Evolutionary conservation across 192 early-diverging fungal genomes (phyloP).

Genomic region (Rhizophagus prolifer): DNA sequence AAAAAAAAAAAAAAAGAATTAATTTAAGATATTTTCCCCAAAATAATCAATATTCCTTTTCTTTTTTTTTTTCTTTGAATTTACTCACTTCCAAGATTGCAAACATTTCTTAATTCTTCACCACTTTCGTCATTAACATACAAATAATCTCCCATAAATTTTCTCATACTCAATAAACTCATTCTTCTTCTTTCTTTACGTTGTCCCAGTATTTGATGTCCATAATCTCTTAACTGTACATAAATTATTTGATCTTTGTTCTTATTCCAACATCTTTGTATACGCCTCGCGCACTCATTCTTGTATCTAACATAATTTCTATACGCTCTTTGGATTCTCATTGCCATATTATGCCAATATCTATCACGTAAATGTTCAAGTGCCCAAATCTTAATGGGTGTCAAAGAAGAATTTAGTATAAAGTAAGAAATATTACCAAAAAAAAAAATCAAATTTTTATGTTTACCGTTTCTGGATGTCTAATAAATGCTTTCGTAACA

Average conservation of each 20-base stretch:
- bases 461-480: constrained; percentile 82
- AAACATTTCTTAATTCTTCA: constrained; percentile 48
- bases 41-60: no score
- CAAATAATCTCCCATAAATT: constrained; percentile 92
- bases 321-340: constrained; percentile 90
- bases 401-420: background rate
- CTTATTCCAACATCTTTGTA: constrained; percentile 75
- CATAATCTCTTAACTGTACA: constrained; percentile 90
- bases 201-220: constrained; percentile 82
- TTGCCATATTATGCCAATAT: constrained; percentile 96
- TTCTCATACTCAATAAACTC: constrained; percentile 76
- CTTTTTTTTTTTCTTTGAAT: background rate
- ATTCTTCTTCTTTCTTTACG: constrained; percentile 92
- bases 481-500: constrained; percentile 92
- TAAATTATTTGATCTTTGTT: constrained; percentile 87
- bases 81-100: constrained; percentile 40
- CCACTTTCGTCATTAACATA: constrained; percentile 54
- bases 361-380: constrained; percentile 90
- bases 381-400: constrained; percentile 61
- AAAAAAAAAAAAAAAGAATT: background rate
- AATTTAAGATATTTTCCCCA: background rate
- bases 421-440: background rate
- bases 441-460: background rate
- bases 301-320: constrained; percentile 70
- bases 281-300: constrained; percentile 61